Evolutionary conservation across 306 rosid species (phyloP), one percentile per base, ranked within the genome.

Genomic region (Trifolium repens): DNA sequence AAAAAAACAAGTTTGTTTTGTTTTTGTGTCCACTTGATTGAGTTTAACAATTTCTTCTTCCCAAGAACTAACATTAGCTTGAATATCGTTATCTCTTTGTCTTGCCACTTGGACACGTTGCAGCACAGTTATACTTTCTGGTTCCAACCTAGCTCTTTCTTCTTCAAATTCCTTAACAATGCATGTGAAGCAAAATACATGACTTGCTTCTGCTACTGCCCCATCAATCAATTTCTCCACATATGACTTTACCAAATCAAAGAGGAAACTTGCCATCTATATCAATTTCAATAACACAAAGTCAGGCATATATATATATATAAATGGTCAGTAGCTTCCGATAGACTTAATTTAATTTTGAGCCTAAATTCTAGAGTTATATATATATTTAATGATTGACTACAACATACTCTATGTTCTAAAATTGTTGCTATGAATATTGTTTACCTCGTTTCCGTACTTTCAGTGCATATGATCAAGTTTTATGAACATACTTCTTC

Each of bases 101-200:
- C 0, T 12, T 35, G 17, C 53, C 2, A 32, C 66, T 10, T 47
- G 30, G 55, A 39, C 32, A 44, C 6, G 4, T n/a, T 69, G 30
- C 1, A 0, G 39, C 69, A 70, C 2, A 10, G 4, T n/a, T 0
- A 0, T 1, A 3, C 2, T 4, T 43, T 2, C 11, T 43, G 49
- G 19, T 54, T 1, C 4, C 84, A 76, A 22, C 3, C 0, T 2
- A 2, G 1, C 0, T 26, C 43, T 55, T 44, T 54, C 37, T 1
- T 32, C 49, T 34, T 81, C 37, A 7, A 52, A 70, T 2, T 53
- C 49, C 2, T 69, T 14, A 43, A 2, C 73, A 70, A 40, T 61
- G 3, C 53, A 5, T 0, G 58, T 54, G 19, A 60, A 70, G 49
- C 63, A 70, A 53, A 22, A 34, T 5, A 75, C 1, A 8, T 54